Base-by-base conservation (phyloP, 2,329 filamentous ascomycete species). In the Alternaria postmessia region DNA sequence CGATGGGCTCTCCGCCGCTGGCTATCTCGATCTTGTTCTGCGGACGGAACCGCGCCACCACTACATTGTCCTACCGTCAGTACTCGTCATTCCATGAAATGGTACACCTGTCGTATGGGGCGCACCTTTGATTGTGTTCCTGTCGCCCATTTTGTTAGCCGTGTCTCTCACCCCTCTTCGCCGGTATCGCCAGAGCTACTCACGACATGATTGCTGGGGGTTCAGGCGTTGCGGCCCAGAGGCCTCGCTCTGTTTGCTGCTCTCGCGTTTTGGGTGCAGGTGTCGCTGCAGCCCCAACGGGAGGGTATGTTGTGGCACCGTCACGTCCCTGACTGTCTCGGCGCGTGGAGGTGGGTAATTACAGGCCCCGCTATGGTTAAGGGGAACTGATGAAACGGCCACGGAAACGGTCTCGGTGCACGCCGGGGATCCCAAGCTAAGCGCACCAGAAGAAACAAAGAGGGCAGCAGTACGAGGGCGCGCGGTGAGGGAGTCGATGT, bases 21-120 rank as follows among this genome's bases (percentile, higher is more conserved):
- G 90, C 89, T 77, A 96, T 86, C 84, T 99, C 95, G 80, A 95
- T 82, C 83, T 92, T 93, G 85, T 99, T 99, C 83, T 97, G 94
- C 73, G 95, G 95, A 78, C 95, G 89, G 83, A 99, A 99, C 76
- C 95, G 92, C 84, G 94, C 94, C 80, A 99, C 94, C 79, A 99
- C 95, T 92, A 54, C 56, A 71, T 57, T 47, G 55, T 58, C 28
- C 51, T 60, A 63, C 53, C 52, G 71, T 78, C 66, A 78, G 75
- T 67, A 66, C 51, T 54, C 18, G 18, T 4, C 30, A 36, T 16
- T 36, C 2, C 6, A 7, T 1, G 3, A 26, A 20, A 46, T 42
- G 26, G 12, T 18, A 7, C 30, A 12, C 18, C 51, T 43, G 24
- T 57, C 20, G 51, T 8, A n/a, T 38, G 34, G 42, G 51, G 51